A percentile compares a stretch with the other conserved stretches of the same genome.
phyloP scores from a whole-genome alignment of 371 early-diverging fungal genomes.

The Lichtheimia ornata region DNA sequence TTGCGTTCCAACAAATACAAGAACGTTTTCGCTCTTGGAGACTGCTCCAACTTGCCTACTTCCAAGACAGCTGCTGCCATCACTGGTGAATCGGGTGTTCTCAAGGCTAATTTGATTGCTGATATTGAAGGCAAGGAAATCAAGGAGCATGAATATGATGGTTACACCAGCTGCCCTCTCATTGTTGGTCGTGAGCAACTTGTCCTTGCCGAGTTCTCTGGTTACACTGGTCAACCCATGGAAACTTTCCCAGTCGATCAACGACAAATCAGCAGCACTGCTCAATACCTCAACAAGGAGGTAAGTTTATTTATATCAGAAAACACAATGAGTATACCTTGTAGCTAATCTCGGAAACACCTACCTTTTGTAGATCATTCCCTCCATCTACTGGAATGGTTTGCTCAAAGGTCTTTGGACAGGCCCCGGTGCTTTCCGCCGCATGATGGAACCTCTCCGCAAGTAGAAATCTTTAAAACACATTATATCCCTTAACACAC shows the following conservation, averaged over 20 bases:
- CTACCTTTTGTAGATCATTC: constrained; percentile 53
- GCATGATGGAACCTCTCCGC: constrained; percentile 47
- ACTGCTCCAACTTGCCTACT: constrained; percentile 83
- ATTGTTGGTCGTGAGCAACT: constrained; percentile 74
- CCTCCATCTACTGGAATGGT: constrained; percentile 78
- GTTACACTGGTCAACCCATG: constrained; percentile 75
- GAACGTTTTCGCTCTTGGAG: constrained; percentile 84
- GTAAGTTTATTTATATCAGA: neutral
- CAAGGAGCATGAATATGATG: constrained; percentile 62
- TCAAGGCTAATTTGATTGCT: constrained; percentile 76
- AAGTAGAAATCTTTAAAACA: too few species aligned
- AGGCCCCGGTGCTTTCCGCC: constrained; percentile 71
- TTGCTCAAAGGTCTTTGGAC: constrained; percentile 78
- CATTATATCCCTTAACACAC: too few species aligned
- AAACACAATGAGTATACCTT: neutral
- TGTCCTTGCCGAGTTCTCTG: constrained; percentile 88
- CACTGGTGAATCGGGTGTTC: constrained; percentile 76
- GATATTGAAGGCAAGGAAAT: constrained; percentile 58
- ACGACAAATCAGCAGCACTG: constrained; percentile 61
- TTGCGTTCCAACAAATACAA: constrained; percentile 78
- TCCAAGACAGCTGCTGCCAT: constrained; percentile 92
- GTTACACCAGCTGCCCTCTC: constrained; percentile 87
- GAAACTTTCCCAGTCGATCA: constrained; percentile 90
- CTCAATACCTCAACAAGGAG: constrained; percentile 76
- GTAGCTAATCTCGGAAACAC: neutral